These are phyloP conservation scores for Gossypium trilobum DNA, from an alignment of 441 rosid species.

Conservation along the genomic window DNA sequence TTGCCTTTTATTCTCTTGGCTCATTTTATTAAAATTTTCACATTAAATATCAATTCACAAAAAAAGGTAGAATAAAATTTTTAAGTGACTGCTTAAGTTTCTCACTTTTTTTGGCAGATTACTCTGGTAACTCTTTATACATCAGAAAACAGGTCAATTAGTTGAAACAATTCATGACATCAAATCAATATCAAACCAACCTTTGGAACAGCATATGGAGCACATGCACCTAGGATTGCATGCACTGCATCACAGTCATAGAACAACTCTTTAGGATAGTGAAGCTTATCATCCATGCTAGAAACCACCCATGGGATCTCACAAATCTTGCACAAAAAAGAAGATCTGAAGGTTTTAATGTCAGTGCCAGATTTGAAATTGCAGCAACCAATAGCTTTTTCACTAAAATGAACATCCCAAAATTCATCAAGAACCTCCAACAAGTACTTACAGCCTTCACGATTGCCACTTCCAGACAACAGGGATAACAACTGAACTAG, in stretches of 20 bases:
- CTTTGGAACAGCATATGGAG: constrained; percentile 87
- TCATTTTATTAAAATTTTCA: neutral
- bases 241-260: constrained; percentile 74
- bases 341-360: constrained; percentile 47
- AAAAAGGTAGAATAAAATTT: neutral
- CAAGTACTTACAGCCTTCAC: constrained; percentile 54
- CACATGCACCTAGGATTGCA: constrained; percentile 63
- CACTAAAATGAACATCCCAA: constrained; percentile 56
- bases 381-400: constrained; percentile 36
- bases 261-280: constrained; percentile 62
- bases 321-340: constrained; percentile 56
- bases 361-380: constrained; percentile 26
- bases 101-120: neutral
- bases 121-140: neutral
- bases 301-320: constrained; percentile 69
- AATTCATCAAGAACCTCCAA: constrained; percentile 59
- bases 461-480: constrained; percentile 37
- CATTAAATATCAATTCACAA: neutral
- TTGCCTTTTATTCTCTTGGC: neutral
- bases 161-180: neutral
- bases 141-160: neutral
- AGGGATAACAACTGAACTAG: constrained; percentile 44
- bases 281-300: constrained; percentile 60
- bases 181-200: constrained; percentile 34
- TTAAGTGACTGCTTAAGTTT: neutral